These are phyloP conservation scores for Cardamine occulta DNA, from an alignment of 345 rosid species.

Conservation along the genomic window DNA sequence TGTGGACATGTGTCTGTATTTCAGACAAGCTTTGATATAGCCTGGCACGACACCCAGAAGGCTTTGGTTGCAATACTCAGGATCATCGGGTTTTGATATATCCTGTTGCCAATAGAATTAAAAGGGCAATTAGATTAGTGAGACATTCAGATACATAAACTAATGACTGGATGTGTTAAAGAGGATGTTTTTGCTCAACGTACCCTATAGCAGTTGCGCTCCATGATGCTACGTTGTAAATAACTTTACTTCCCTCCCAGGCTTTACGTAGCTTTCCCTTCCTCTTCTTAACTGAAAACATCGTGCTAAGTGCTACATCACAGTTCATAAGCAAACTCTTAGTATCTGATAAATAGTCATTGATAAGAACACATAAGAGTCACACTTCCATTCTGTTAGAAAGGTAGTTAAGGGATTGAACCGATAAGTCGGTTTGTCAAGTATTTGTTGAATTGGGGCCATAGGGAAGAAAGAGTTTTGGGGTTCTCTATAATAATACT, in stretches of 20 bases:
- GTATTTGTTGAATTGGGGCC: neutral
- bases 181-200: neutral
- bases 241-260: slow-evolving; percentile 98
- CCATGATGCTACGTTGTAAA: slow-evolving; percentile 96
- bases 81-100: slow-evolving; percentile 90
- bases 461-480: neutral
- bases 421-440: neutral
- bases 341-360: neutral
- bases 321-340: slow-evolving; percentile 24
- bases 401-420: neutral
- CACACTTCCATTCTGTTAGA: slow-evolving; percentile 4
- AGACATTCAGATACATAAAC: slow-evolving; percentile 5
- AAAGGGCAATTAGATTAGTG: neutral
- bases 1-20: slow-evolving; percentile 26
- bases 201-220: slow-evolving; percentile 97
- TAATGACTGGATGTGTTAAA: neutral
- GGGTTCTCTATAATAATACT: slow-evolving; percentile 7
- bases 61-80: slow-evolving; percentile 79
- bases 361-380: neutral
- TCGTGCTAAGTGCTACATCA: slow-evolving; percentile 77
- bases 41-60: slow-evolving; percentile 87
- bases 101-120: slow-evolving; percentile 45
- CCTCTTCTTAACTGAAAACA: slow-evolving; percentile 79
- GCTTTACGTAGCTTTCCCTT: slow-evolving; percentile 97
- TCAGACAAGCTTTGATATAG: slow-evolving; percentile 85